Conservation (phyloP, 306 rosid species). For the Boehmeria nivea region DNA sequence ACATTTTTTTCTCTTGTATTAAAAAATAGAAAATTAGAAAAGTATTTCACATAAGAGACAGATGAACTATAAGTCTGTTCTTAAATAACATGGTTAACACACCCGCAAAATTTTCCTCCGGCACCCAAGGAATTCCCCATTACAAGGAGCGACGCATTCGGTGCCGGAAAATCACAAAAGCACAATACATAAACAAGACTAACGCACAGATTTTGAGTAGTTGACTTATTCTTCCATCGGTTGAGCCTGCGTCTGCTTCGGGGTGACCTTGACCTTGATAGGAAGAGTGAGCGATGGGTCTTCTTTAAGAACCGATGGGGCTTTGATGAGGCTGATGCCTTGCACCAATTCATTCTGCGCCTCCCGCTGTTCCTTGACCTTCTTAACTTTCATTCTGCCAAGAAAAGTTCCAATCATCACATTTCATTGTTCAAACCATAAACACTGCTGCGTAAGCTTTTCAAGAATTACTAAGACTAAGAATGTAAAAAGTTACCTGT, state of each 20-base stretch:
- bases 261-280: conserved; percentile 47
- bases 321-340: conserved; percentile 41
- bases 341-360: conserved; percentile 44
- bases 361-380: conserved; percentile 26
- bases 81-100: too few species aligned
- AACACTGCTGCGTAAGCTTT: too few species aligned
- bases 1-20: too few species aligned
- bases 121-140: too few species aligned
- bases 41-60: too few species aligned
- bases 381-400: conserved; percentile 51
- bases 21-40: too few species aligned
- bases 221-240: conserved; percentile 62
- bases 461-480: neutral
- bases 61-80: too few species aligned
- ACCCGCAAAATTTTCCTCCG: too few species aligned
- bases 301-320: conserved; percentile 43
- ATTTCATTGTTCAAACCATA: neutral
- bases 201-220: neutral
- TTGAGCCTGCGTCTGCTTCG: conserved; percentile 24
- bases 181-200: neutral
- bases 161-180: neutral
- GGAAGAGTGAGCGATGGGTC: conserved; percentile 48
- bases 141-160: too few species aligned
- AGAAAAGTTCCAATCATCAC: neutral
- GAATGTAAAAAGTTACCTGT: conserved; percentile 36